A percentile compares a stretch with the other conserved stretches of the same genome.
Conservation (phyloP, 1,284 basidiomycete species). For the Boletus smithii region DNA sequence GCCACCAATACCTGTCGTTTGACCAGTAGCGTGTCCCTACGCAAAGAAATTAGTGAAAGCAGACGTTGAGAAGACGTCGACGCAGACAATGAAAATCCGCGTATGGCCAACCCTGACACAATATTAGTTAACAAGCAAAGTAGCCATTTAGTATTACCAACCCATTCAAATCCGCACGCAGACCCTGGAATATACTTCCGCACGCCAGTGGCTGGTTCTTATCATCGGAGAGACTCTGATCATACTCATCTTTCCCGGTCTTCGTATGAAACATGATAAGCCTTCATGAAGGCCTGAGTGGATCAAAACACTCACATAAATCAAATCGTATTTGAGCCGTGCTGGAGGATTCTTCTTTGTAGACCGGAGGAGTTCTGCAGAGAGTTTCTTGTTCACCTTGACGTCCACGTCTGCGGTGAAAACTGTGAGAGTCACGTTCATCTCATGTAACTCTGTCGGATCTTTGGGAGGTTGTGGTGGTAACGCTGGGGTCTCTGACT, state of each 20-base stretch:
- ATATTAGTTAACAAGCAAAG: constrained; percentile 12
- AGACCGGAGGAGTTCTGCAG: constrained; percentile 80
- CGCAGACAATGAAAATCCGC: constrained; percentile 72
- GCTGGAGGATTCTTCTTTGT: constrained; percentile 94
- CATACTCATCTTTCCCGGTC: constrained; percentile 89
- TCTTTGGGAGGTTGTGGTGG: constrained; percentile 46
- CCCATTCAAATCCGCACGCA: constrained; percentile 82
- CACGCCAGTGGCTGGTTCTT: constrained; percentile 53
- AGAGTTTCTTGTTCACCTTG: constrained; percentile 68
- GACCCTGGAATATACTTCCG: constrained; percentile 81
- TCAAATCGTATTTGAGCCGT: constrained; percentile 76
- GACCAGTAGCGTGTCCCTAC: constrained; percentile 78
- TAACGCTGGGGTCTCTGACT: constrained; percentile 35
- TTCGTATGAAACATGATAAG: constrained; percentile 28
- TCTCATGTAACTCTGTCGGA: constrained; percentile 54
- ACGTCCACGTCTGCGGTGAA: constrained; percentile 83
- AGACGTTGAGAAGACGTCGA: background rate
- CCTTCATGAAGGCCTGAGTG: background rate
- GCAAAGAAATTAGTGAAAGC: constrained; percentile 2
- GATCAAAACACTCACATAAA: constrained; percentile 61
- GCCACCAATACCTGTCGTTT: constrained; percentile 92
- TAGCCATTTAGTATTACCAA: constrained; percentile 33
- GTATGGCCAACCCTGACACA: constrained; percentile 55
- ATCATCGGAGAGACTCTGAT: constrained; percentile 69
- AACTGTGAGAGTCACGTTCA: constrained; percentile 75